These are phyloP conservation scores for Paramicrosporidium saccamoebae DNA, from an alignment of 371 early-diverging fungal species.

Conservation along the genomic window DNA sequence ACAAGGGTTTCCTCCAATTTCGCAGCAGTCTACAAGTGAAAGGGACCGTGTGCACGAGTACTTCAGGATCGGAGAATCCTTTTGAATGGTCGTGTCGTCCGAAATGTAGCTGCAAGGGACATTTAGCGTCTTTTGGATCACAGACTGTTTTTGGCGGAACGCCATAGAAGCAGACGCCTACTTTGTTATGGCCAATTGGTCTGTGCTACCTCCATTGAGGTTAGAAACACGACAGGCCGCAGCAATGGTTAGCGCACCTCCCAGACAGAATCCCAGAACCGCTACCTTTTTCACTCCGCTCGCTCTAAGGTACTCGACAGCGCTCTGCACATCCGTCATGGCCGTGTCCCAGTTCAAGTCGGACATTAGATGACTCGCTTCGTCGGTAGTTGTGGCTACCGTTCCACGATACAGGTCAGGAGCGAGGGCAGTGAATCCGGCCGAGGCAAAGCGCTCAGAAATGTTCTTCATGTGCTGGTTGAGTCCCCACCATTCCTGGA, in stretches of 20 bases:
- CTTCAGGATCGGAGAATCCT: constrained; percentile 6
- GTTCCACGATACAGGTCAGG: constrained; percentile 5
- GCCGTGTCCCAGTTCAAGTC: constrained; percentile 5
- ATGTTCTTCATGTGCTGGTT: constrained; percentile 3
- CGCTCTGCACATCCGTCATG: constrained; percentile 4
- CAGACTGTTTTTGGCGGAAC: constrained; percentile 4
- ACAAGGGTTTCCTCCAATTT: constrained; percentile 1
- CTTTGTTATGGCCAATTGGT: too few relatives aligned
- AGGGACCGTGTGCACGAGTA: too few relatives aligned
- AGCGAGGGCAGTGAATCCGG: constrained; percentile 1
- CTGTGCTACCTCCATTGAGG: too few relatives aligned
- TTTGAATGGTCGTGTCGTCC: constrained; percentile 3
- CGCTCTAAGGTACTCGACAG: constrained; percentile 4
- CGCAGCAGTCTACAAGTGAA: too few relatives aligned
- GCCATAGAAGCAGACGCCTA: constrained; percentile 8
- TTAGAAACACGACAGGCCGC: constrained; percentile 3
- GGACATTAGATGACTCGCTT: constrained; percentile 7
- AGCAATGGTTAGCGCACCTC: constrained; percentile 8
- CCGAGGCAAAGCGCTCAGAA: constrained; percentile 1
- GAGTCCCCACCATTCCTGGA: constrained; percentile 5
- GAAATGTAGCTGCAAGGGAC: constrained; percentile 8
- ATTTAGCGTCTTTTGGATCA: constrained; percentile 3
- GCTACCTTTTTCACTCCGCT: constrained; percentile 5
- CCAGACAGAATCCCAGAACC: constrained; percentile 9
- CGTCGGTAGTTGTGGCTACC: constrained; percentile 6